phyloP scores from a whole-genome alignment of 2,329 filamentous ascomycete species.

The Arthrobotrys megalospora region DNA sequence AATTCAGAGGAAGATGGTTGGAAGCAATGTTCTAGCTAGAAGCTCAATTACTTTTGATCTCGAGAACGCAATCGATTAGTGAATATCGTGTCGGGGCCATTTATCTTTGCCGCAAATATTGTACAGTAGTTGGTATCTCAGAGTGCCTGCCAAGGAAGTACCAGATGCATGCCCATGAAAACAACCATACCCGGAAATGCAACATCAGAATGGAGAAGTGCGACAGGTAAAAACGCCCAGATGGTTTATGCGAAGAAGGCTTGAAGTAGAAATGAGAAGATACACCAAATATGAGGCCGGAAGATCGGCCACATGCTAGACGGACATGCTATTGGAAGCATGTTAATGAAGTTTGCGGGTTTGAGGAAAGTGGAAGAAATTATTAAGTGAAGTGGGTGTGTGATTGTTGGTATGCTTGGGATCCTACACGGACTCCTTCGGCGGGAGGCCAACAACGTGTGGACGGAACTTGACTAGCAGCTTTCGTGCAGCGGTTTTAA shows the following conservation, averaged over 20 bases:
- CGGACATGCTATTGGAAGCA: not conserved
- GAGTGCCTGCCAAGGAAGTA: conserved; percentile 16
- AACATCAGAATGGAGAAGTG: conserved; percentile 32
- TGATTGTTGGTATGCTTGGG: not conserved
- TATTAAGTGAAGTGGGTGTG: not conserved
- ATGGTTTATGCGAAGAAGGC: conserved; percentile 66
- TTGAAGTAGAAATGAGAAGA: conserved; percentile 30
- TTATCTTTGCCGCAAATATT: conserved; percentile 23
- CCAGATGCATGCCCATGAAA: conserved; percentile 13
- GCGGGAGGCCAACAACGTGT: conserved; percentile 51
- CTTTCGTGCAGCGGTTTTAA: conserved; percentile 56
- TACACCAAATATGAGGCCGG: conserved; percentile 1
- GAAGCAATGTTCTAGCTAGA: not conserved
- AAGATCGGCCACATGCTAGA: conserved; percentile 10
- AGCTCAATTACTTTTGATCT: not conserved
- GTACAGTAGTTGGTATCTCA: conserved; percentile 28
- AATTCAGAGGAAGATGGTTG: not conserved
- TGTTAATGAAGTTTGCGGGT: not conserved
- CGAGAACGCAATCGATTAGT: conserved; percentile 2
- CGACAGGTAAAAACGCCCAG: conserved; percentile 66
- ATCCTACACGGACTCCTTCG: conserved; percentile 37
- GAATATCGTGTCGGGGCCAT: conserved; percentile 2
- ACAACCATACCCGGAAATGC: conserved; percentile 27
- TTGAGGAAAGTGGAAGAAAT: not conserved
- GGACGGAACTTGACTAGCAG: conserved; percentile 56